Evolutionary conservation across 352 stramenopile species (phyloP), one percentile per base, ranked within the genome.

Genomic region (Pythium sukuiense): DNA sequence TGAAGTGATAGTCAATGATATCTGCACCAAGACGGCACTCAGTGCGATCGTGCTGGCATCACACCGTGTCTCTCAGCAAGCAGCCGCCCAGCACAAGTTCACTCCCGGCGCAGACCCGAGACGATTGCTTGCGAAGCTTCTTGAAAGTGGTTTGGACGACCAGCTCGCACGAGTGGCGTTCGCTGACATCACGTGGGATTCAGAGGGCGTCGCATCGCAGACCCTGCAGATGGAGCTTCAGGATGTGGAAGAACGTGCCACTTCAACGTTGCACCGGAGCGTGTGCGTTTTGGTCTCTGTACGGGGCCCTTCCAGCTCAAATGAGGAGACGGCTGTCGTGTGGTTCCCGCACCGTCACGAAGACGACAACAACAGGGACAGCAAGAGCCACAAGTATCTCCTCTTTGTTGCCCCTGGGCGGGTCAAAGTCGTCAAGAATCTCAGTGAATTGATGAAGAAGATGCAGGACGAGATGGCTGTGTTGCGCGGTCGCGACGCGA

Each of bases 381-480:
- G 54, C 56, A 55, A 27, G 20, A 61, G 26, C 61, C 60, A 67
- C 54, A 64, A 55, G 29, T 77, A 77, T 48, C 52, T 93, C 39
- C 27, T 93, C 13, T 93, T 89, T 27, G 70, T 85, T 0, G 87
- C 74, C 43, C 84, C 84, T 33, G 84, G 82, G 2, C 72, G 80
- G 16, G 74, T 91, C 20, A 93, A 93, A 58, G 70, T 91, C 37
- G 74, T 90, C 8, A 88, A 83, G 56, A 84, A 24, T n/a, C 26
- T 83, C 2, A 26, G 48, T 0, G 80, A 86, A 32, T 52, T 93
- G 24, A 39, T 83, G 9, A 79, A 72, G 57, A 89, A 80, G 20
- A 57, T 90, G 63, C 56, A 70, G n/a, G 77, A 88, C 1, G 80
- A 92, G 33, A 56, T 87, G 3, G 62, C 70, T 20, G 35, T 61